These are phyloP conservation scores for Leccinum subgranulosum DNA, from an alignment of 768 basidiomycete species.

Conservation along the genomic window DNA sequence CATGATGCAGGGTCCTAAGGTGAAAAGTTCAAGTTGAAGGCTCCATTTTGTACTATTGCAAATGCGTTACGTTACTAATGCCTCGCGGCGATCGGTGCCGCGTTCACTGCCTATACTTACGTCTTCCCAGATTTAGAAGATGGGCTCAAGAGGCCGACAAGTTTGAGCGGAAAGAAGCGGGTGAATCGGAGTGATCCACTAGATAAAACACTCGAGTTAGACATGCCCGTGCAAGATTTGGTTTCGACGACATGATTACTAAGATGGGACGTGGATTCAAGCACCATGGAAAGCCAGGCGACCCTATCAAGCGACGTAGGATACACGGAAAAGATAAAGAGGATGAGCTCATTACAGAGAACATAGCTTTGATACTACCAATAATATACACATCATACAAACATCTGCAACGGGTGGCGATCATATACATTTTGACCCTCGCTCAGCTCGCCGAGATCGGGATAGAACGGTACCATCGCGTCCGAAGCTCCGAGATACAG, in stretches of 20 bases:
- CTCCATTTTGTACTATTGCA: no score
- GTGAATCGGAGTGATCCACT: neutral
- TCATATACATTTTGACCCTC: conserved; percentile 91
- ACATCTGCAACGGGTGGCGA: conserved; percentile 79
- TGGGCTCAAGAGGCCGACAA: no score
- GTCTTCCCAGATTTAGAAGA: no score
- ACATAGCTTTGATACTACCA: conserved; percentile 2
- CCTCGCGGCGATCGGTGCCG: no score
- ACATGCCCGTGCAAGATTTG: neutral
- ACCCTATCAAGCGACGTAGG: neutral
- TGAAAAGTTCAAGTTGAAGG: no score
- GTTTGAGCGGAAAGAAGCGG: no score
- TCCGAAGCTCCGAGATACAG: conserved; percentile 89
- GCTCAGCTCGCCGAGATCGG: conserved; percentile 84
- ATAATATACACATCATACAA: conserved; percentile 49
- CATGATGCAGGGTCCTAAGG: no score
- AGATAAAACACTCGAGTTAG: neutral
- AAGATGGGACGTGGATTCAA: neutral
- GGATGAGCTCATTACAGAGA: neutral
- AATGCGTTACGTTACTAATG: no score
- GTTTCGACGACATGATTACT: neutral
- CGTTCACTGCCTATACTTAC: no score
- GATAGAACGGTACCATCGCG: conserved; percentile 93
- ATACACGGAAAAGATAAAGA: neutral
- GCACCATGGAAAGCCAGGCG: no score